A percentile compares a stretch with the other conserved stretches of the same genome.
phyloP scores from a whole-genome alignment of 306 rosid species.

The Pachyrhizus erosus region DNA sequence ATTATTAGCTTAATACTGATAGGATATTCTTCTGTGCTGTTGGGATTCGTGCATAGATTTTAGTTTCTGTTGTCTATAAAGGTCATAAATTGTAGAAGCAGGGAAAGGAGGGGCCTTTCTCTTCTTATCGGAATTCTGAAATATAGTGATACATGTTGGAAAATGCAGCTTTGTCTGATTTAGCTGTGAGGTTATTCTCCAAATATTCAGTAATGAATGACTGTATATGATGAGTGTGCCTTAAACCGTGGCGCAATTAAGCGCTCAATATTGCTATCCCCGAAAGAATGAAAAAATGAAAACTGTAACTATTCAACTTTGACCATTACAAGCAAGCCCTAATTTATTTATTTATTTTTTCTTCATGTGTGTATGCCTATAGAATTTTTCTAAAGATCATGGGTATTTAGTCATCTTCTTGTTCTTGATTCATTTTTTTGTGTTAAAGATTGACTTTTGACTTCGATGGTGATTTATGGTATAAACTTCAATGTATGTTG shows the following conservation, averaged over 20 bases:
- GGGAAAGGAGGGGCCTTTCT: conserved; percentile 9
- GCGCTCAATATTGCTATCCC: neutral
- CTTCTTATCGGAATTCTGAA: neutral
- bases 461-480: neutral
- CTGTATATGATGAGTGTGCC: neutral
- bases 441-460: neutral
- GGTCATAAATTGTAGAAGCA: neutral
- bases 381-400: neutral
- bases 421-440: neutral
- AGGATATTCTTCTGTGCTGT: neutral
- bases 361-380: neutral
- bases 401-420: neutral
- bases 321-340: neutral
- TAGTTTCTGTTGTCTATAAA: neutral
- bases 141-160: neutral
- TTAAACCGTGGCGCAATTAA: neutral
- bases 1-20: neutral
- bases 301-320: neutral
- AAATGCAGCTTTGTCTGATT: conserved; percentile 2
- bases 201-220: neutral
- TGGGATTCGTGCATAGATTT: neutral
- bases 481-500: neutral
- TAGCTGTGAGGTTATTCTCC: neutral
- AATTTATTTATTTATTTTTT: neutral
- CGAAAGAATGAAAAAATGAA: neutral